Evolutionary conservation across 257 asterid genomes (phyloP).

Genomic region (Phtheirospermum japonicum): DNA sequence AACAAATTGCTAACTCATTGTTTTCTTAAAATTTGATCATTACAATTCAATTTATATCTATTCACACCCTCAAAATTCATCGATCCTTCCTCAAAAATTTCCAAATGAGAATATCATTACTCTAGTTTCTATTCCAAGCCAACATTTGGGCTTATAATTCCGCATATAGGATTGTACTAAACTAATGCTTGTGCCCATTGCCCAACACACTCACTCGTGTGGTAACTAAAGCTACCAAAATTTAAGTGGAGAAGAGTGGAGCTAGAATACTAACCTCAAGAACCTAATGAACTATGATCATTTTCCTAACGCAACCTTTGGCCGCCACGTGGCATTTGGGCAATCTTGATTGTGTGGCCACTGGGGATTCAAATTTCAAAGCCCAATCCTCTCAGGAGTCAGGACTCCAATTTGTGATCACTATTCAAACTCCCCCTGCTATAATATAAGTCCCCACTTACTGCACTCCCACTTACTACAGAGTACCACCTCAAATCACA

Average conservation of each 20-base stretch:
- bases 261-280: slow-evolving; percentile 36
- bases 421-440: no score
- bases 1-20: no score
- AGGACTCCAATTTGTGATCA: no score
- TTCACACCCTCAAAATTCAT: no score
- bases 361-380: slow-evolving; percentile 16
- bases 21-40: no score
- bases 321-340: slow-evolving; percentile 52
- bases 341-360: slow-evolving; percentile 80
- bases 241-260: slow-evolving; percentile 42
- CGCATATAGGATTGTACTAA: no score
- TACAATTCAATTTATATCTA: no score
- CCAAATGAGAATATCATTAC: no score
- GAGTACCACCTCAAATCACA: background rate
- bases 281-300: background rate
- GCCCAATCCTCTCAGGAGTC: slow-evolving; percentile 36
- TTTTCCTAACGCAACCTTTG: slow-evolving; percentile 10
- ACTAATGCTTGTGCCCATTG: slow-evolving; percentile 5
- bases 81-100: no score
- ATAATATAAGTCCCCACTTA: slow-evolving; percentile 28
- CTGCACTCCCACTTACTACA: slow-evolving; percentile 8
- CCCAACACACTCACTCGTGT: background rate
- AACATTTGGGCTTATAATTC: no score
- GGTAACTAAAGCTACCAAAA: background rate
- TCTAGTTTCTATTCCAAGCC: slow-evolving; percentile 23